These are phyloP conservation scores for Globisporangium acanthophoron DNA, from an alignment of 352 stramenopile species.

Conservation along the genomic window DNA sequence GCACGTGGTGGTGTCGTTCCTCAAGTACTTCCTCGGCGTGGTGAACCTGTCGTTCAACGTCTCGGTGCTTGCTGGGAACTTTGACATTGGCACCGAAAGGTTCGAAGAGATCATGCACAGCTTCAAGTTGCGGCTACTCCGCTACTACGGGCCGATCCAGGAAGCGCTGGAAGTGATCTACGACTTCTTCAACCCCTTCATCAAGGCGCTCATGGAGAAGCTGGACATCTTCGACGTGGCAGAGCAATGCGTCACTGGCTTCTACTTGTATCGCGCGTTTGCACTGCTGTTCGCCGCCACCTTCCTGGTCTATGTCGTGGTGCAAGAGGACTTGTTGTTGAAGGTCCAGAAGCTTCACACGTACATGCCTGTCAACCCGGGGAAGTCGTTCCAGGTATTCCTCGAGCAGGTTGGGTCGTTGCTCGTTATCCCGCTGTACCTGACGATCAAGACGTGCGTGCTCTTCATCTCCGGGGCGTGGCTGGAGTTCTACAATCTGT, in stretches of 20 bases:
- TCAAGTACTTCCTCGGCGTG: conserved; percentile 49
- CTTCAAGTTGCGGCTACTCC: conserved; percentile 17
- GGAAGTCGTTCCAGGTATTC: conserved; percentile 22
- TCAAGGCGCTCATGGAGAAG: conserved; percentile 26
- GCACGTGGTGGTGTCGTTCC: conserved; percentile 18
- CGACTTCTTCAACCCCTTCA: conserved; percentile 27
- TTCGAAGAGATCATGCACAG: conserved; percentile 17
- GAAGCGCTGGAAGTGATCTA: conserved; percentile 21
- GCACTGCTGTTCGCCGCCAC: conserved; percentile 29
- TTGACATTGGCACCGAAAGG: conserved; percentile 15
- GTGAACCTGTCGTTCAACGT: conserved; percentile 67
- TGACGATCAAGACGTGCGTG: conserved; percentile 54
- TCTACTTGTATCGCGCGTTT: conserved; percentile 28
- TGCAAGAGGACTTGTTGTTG: conserved; percentile 48
- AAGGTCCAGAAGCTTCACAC: conserved; percentile 51
- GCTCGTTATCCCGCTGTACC: conserved; percentile 49
- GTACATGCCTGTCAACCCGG: conserved; percentile 32
- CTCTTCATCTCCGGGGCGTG: conserved; percentile 47
- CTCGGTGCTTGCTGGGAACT: conserved; percentile 31
- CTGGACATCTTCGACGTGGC: conserved; percentile 25
- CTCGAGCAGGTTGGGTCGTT: conserved; percentile 40
- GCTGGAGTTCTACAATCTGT: conserved; percentile 22
- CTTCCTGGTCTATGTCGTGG: conserved; percentile 50
- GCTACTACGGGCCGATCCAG: conserved; percentile 24
- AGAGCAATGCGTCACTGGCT: conserved; percentile 32